phyloP scores from a whole-genome alignment of 2,329 filamentous ascomycete species.

The Paraphaeosphaeria minitans region DNA sequence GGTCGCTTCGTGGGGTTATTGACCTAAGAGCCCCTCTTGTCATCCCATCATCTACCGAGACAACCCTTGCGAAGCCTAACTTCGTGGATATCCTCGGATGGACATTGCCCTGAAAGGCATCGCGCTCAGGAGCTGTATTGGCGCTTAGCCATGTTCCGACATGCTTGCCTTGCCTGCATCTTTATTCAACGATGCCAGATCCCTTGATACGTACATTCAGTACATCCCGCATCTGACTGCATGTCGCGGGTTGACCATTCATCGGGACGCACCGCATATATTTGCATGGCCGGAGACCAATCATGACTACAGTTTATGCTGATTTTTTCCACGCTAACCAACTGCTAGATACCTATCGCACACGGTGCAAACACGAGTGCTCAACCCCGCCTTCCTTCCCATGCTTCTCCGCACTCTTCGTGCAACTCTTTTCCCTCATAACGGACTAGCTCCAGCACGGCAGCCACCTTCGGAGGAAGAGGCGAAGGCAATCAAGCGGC shows the following conservation, averaged over 20 bases:
- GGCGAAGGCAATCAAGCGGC: slow-evolving; percentile 66
- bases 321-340: slow-evolving; percentile 33
- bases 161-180: slow-evolving; percentile 1
- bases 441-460: slow-evolving; percentile 69
- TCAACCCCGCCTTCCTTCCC: slow-evolving; percentile 52
- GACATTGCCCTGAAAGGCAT: background rate
- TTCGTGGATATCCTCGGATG: slow-evolving; percentile 6
- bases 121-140: slow-evolving; percentile 1
- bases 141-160: slow-evolving; percentile 10
- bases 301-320: slow-evolving; percentile 19
- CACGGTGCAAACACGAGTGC: slow-evolving; percentile 48
- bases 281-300: slow-evolving; percentile 30
- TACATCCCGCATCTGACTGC: slow-evolving; percentile 31
- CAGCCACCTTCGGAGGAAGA: slow-evolving; percentile 64
- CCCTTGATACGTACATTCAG: slow-evolving; percentile 8
- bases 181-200: slow-evolving; percentile 6
- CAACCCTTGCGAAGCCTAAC: slow-evolving; percentile 1
- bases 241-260: slow-evolving; percentile 26
- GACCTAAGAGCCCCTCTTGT: background rate
- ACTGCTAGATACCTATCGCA: slow-evolving; percentile 53
- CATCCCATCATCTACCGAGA: slow-evolving; percentile 4
- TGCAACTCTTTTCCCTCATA: slow-evolving; percentile 83
- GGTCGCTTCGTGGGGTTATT: slow-evolving; percentile 1
- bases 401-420: slow-evolving; percentile 69
- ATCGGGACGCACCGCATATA: slow-evolving; percentile 26